These are phyloP conservation scores for Ceratonia siliqua DNA, from an alignment of 306 rosid species.

Conservation along the genomic window DNA sequence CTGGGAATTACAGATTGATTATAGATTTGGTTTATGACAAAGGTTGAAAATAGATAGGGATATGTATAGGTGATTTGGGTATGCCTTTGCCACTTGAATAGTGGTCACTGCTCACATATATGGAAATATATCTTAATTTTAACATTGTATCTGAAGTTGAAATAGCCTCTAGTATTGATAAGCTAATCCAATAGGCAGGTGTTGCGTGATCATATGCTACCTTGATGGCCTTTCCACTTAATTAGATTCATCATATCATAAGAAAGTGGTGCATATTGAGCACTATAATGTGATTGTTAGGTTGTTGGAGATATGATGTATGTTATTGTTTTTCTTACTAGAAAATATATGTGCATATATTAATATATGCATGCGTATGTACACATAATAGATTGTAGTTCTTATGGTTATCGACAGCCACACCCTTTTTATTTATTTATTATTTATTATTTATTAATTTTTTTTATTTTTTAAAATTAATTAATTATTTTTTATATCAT, in stretches of 20 bases:
- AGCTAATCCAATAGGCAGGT: neutral
- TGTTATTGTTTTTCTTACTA: neutral
- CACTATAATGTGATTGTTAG: neutral
- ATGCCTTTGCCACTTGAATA: constrained; percentile 5
- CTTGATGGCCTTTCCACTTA: neutral
- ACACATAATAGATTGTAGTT: constrained; percentile 1
- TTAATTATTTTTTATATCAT: too few species aligned
- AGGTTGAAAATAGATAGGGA: constrained; percentile 7
- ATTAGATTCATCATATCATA: constrained; percentile 1
- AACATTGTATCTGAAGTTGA: constrained; percentile 15
- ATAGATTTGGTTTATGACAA: neutral
- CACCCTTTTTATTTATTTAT: too few species aligned
- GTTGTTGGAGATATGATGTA: constrained; percentile 8
- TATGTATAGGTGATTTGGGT: neutral
- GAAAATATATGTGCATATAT: neutral
- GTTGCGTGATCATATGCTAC: constrained; percentile 10
- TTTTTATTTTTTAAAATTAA: too few species aligned
- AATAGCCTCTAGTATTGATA: neutral
- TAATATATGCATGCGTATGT: neutral
- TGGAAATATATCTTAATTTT: neutral
- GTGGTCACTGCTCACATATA: neutral
- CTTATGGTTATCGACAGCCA: too few species aligned
- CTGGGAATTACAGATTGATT: neutral
- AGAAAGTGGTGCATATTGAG: neutral
- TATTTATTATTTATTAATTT: too few species aligned